These are phyloP conservation scores for Fusarium sulawesiense DNA, from an alignment of 2,329 filamentous ascomycete species.

Conservation along the genomic window DNA sequence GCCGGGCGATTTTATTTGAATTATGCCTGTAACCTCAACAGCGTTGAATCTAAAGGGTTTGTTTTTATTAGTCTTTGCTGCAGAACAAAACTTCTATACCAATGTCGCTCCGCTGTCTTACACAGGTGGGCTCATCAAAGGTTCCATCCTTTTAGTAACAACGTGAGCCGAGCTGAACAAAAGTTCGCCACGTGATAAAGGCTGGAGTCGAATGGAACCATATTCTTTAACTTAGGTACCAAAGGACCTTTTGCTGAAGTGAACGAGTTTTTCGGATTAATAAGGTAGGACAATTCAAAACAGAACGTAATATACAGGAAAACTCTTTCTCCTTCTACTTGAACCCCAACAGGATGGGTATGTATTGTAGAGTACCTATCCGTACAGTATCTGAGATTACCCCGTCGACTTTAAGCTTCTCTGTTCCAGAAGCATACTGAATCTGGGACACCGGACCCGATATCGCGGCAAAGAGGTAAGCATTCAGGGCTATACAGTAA, in stretches of 20 bases:
- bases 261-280: background rate
- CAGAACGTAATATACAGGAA: background rate
- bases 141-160: constrained; percentile 29
- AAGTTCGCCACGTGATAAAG: constrained; percentile 35
- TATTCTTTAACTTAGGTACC: constrained; percentile 1
- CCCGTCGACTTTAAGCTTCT: background rate
- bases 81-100: background rate
- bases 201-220: constrained; percentile 20
- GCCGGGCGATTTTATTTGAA: too few relatives aligned
- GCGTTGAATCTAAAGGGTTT: background rate
- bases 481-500: background rate
- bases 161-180: constrained; percentile 26
- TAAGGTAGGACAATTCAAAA: constrained; percentile 16
- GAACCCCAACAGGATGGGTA: background rate
- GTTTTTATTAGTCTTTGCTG: background rate
- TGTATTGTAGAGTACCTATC: background rate
- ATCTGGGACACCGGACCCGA: constrained; percentile 3
- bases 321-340: background rate
- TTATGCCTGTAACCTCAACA: background rate
- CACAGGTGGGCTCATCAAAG: constrained; percentile 32
- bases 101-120: background rate
- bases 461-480: constrained; percentile 2
- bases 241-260: constrained; percentile 32
- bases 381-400: background rate
- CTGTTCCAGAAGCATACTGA: constrained; percentile 23